Evolutionary conservation across 116 monocot genomes (phyloP).

Genomic region (Iris pallida): DNA sequence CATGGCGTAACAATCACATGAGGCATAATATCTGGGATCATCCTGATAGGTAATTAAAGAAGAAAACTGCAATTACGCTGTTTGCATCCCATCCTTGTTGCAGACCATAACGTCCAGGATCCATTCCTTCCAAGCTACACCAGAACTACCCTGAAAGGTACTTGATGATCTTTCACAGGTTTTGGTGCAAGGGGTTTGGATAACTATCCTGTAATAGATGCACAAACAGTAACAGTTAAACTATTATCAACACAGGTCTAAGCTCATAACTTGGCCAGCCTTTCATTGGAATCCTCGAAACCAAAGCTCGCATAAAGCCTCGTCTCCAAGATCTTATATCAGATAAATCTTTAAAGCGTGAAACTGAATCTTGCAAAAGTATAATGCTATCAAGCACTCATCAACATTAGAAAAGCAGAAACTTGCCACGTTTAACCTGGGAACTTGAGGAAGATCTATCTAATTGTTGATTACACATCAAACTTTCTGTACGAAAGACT

Average conservation of each 20-base stretch:
- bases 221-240: slow-evolving; percentile 58
- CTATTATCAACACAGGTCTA: slow-evolving; percentile 30
- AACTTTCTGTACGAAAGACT: too few species aligned
- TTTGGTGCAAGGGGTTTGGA: slow-evolving; percentile 45
- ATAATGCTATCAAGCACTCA: background rate
- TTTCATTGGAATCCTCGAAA: slow-evolving; percentile 36
- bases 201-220: slow-evolving; percentile 79
- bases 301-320: slow-evolving; percentile 16
- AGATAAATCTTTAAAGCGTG: slow-evolving; percentile 1
- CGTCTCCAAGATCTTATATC: slow-evolving; percentile 26
- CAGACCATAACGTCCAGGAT: slow-evolving; percentile 77
- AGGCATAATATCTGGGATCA: slow-evolving; percentile 76
- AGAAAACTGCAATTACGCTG: slow-evolving; percentile 99
- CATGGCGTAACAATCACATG: slow-evolving; percentile 62
- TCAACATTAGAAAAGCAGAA: background rate
- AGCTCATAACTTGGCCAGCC: slow-evolving; percentile 34
- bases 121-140: slow-evolving; percentile 62
- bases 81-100: slow-evolving; percentile 99
- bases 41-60: slow-evolving; percentile 81
- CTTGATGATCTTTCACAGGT: slow-evolving; percentile 45
- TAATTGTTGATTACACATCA: too few species aligned
- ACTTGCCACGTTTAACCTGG: too few species aligned
- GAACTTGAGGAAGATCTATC: too few species aligned
- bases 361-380: background rate
- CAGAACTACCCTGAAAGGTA: slow-evolving; percentile 40